Evolutionary conservation across 2,329 filamentous ascomycete species (phyloP).

Genomic region (Akanthomyces dipterigenus): DNA sequence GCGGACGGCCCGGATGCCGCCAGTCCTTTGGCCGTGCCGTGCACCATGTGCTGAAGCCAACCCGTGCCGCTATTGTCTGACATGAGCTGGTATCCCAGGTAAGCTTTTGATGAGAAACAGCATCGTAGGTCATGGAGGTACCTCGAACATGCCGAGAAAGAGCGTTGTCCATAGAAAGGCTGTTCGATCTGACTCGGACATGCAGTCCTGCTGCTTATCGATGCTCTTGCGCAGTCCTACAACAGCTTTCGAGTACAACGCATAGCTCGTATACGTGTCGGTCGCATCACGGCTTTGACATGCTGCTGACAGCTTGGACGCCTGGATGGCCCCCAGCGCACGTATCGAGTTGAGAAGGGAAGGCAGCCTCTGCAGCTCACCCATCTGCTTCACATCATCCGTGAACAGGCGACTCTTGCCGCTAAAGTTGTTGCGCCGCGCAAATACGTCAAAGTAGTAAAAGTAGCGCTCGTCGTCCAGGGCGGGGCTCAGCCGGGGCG

Average conservation of each 20-base stretch:
- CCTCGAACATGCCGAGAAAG: constrained; percentile 28
- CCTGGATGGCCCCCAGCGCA: constrained; percentile 26
- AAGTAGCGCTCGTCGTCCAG: constrained; percentile 19
- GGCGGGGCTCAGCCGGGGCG: not conserved
- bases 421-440: constrained; percentile 22
- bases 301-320: constrained; percentile 15
- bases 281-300: constrained; percentile 2
- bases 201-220: constrained; percentile 15
- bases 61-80: constrained; percentile 24
- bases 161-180: constrained; percentile 26
- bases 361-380: constrained; percentile 4
- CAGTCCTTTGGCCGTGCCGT: constrained; percentile 26
- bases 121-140: constrained; percentile 6
- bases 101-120: not conserved
- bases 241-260: constrained; percentile 23
- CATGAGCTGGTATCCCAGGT: constrained; percentile 21
- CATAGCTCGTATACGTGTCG: constrained; percentile 14
- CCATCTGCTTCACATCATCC: constrained; percentile 20
- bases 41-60: constrained; percentile 29
- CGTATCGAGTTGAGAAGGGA: constrained; percentile 25
- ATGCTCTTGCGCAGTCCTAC: constrained; percentile 14
- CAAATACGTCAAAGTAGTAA: constrained; percentile 25
- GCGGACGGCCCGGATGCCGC: constrained; percentile 22
- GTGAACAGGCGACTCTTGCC: not conserved
- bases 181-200: constrained; percentile 12